Evolutionary conservation across 306 rosid genomes (phyloP).

Genomic region (Sesbania bispinosa): DNA sequence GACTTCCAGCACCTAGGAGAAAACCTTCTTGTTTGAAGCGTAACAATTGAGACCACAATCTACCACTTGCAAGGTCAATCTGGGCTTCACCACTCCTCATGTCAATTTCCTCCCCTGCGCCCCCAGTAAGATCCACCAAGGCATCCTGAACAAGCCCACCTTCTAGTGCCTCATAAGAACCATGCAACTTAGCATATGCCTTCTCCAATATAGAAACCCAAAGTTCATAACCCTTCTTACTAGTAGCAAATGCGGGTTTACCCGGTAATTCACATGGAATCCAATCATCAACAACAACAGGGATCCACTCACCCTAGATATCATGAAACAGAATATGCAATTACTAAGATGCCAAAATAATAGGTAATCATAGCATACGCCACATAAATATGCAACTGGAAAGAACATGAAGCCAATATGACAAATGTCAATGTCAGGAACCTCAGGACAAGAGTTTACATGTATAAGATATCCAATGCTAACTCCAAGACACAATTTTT

Average conservation of each 20-base stretch:
- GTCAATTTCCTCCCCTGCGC: slow-evolving; percentile 99
- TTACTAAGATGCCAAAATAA: background rate
- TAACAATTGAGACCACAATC: slow-evolving; percentile 95
- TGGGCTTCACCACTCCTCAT: slow-evolving; percentile 97
- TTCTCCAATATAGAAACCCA: slow-evolving; percentile 99
- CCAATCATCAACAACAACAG: slow-evolving; percentile 99
- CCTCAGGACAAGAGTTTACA: background rate
- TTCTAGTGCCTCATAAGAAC: slow-evolving; percentile 96
- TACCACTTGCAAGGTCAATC: slow-evolving; percentile 99
- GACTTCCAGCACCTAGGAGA: slow-evolving; percentile 98
- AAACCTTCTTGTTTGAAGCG: slow-evolving; percentile 97
- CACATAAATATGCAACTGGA: slow-evolving; percentile 9
- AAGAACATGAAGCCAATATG: background rate
- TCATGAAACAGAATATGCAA: slow-evolving; percentile 21
- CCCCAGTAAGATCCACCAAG: slow-evolving; percentile 98
- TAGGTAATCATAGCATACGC: background rate
- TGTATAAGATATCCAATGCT: background rate
- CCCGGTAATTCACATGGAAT: slow-evolving; percentile 95
- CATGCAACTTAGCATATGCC: slow-evolving; percentile 99
- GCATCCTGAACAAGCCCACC: slow-evolving; percentile 99
- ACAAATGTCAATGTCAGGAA: background rate
- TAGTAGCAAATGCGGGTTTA: slow-evolving; percentile 96
- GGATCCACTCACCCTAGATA: slow-evolving; percentile 96
- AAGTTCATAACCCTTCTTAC: slow-evolving; percentile 86
- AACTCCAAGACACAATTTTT: background rate